A percentile compares a stretch with the other conserved stretches of the same genome.
Evolutionary conservation across 192 early-diverging fungal genomes (phyloP).

Genomic region (Chytriomyces sp.): DNA sequence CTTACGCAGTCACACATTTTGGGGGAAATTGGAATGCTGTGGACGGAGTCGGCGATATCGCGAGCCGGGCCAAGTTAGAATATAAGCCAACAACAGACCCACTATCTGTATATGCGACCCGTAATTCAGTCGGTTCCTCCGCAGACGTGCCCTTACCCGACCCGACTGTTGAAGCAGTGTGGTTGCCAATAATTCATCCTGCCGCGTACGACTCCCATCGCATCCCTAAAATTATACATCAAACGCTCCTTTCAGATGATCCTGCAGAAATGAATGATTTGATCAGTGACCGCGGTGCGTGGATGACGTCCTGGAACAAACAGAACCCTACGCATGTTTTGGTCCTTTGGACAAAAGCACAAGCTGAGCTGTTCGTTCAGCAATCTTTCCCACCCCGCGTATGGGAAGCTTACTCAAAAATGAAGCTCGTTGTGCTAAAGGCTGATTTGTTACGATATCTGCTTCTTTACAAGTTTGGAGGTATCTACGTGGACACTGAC

Average conservation of each 20-base stretch:
- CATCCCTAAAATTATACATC: not conserved
- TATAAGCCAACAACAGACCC: not conserved
- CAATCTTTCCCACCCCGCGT: not conserved
- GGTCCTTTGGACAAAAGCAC: not conserved
- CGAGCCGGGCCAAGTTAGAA: too few relatives aligned
- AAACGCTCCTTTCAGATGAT: too few relatives aligned
- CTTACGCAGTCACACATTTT: not conserved
- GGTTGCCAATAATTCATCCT: not conserved
- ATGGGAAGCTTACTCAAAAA: conserved; percentile 3
- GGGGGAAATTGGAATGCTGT: not conserved
- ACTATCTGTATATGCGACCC: not conserved
- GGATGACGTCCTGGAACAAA: not conserved
- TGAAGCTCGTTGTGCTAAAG: conserved; percentile 5
- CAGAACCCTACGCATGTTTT: not conserved
- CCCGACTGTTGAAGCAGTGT: not conserved
- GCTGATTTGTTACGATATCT: conserved; percentile 29
- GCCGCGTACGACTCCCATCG: not conserved
- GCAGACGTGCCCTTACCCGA: not conserved
- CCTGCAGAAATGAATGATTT: too few relatives aligned
- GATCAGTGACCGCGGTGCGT: not conserved
- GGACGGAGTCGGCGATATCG: too few relatives aligned
- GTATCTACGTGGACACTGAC: conserved; percentile 24
- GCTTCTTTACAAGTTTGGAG: conserved; percentile 12
- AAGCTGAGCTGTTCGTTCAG: not conserved
- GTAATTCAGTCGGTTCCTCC: not conserved